Base-by-base conservation (phyloP, 192 early-diverging fungal species). In the Coemansia guatemalensis region DNA sequence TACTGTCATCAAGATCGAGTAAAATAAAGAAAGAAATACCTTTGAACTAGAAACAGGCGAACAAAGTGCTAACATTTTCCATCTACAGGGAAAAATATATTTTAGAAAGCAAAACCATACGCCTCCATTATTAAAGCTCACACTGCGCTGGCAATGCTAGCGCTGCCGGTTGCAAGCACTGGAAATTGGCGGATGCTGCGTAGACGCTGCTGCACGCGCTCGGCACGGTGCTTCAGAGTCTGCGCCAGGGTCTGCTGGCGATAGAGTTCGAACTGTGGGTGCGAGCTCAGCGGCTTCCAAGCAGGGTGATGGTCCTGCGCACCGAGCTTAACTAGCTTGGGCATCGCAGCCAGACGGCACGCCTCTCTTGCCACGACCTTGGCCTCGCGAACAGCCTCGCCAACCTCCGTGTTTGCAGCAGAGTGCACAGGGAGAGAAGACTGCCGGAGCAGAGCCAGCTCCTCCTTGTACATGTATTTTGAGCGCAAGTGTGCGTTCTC, bases 401-500 rank as follows among this genome's bases (percentile, higher is more conserved):
- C 50, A 22, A 61, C 24, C 5, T 48, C 69, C 9, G 58, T 11
- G 50, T 3, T 8, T 35, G 25, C 18, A 44, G 27, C 17, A 17
- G 12, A 11, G 57, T 52, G 4, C 21, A 18, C 14, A 21, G 47
- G 24, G 63, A 8, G 22, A 68, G 64, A 53, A 61, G 71, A 18
- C 24, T 48, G 0, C 32, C 39, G 18, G 32, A 71, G 65, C 50
- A 57, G 8, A n/a, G 25, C 47, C 27, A 24, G 11, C 51, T 54
- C 62, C 3, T 60, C 64, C 25, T 30, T 58, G 33, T 48, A 70
- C 59, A 72, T 25, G 22, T 60, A 84, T 22, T 75, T 71, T 7
- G 85, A 85, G 58, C 92, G 93, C 64, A 97, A 64, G 8, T 89
- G 86, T 23, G 89, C 83, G 73, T 95, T 95, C 68, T 97, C 95